phyloP scores from a whole-genome alignment of 2,329 filamentous ascomycete species.

The Fusarium chaquense region DNA sequence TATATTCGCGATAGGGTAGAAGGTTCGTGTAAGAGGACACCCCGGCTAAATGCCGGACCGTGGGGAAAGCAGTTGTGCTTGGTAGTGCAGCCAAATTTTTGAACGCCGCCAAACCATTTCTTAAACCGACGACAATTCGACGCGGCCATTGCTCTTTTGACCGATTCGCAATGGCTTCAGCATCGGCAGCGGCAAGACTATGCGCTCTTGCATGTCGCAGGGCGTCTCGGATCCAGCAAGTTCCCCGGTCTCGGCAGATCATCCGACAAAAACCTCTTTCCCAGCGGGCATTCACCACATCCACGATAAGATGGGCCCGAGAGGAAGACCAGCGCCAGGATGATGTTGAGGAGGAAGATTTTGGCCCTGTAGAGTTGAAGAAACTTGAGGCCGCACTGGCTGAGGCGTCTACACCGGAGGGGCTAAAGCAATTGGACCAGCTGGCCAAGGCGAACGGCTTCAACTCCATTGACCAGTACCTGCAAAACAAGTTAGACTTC shows the following conservation, averaged over 20 bases:
- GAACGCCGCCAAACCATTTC: conserved; percentile 42
- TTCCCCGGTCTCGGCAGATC: conserved; percentile 44
- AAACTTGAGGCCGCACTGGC: conserved; percentile 49
- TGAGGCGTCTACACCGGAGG: conserved; percentile 50
- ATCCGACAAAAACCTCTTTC: conserved; percentile 36
- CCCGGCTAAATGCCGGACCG: conserved; percentile 47
- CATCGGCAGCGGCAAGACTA: conserved; percentile 54
- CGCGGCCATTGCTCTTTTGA: conserved; percentile 41
- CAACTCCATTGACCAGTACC: conserved; percentile 51
- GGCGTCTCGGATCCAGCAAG: conserved; percentile 42
- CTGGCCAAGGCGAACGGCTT: conserved; percentile 53
- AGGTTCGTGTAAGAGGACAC: conserved; percentile 21
- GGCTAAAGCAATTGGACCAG: conserved; percentile 52
- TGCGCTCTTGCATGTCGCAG: conserved; percentile 53
- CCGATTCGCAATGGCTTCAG: conserved; percentile 54
- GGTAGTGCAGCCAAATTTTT: conserved; percentile 50
- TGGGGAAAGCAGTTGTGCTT: conserved; percentile 16
- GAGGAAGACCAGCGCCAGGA: conserved; percentile 36
- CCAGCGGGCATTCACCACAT: conserved; percentile 51
- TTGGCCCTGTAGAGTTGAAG: conserved; percentile 48
- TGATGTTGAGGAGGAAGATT: conserved; percentile 45
- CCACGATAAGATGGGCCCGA: conserved; percentile 48
- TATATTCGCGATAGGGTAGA: conserved; percentile 16
- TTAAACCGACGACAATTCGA: conserved; percentile 37
- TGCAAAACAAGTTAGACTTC: conserved; percentile 47